Percentiles rank a stretch among this genome's conserved stretches.
phyloP scores from a whole-genome alignment of 306 rosid species.

The Quercus cerris region DNA sequence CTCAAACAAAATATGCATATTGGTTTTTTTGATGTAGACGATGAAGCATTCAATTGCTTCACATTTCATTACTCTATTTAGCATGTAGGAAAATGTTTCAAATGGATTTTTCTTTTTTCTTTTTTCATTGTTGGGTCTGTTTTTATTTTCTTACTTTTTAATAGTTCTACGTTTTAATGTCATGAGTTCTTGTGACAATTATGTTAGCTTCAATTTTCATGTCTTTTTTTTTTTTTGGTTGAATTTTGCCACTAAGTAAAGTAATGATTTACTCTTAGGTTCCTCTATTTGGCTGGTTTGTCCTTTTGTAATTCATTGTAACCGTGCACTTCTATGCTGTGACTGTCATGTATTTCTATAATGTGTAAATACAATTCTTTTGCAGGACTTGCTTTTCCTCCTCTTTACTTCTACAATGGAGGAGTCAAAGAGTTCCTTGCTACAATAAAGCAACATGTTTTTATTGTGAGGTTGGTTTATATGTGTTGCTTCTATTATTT shows the following conservation, averaged over 20 bases:
- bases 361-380: constrained; percentile 15
- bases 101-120: background rate
- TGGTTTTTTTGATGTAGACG: background rate
- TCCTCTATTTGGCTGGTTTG: background rate
- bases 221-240: background rate
- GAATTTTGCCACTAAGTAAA: background rate
- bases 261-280: background rate
- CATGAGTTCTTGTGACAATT: background rate
- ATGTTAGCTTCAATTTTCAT: background rate
- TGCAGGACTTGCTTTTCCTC: constrained; percentile 95
- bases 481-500: background rate
- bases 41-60: background rate
- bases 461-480: constrained; percentile 76
- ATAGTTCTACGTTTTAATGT: background rate
- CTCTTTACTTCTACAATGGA: constrained; percentile 93
- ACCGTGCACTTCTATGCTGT: background rate
- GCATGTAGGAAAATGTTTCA: background rate
- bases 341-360: constrained; percentile 14
- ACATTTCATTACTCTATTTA: background rate
- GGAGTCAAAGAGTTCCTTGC: constrained; percentile 98
- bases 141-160: background rate
- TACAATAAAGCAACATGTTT: constrained; percentile 85
- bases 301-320: background rate
- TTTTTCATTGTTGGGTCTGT: background rate
- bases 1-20: background rate